phyloP scores from a whole-genome alignment of 495 filamentous ascomycete species.

The Cercophora scortea region DNA sequence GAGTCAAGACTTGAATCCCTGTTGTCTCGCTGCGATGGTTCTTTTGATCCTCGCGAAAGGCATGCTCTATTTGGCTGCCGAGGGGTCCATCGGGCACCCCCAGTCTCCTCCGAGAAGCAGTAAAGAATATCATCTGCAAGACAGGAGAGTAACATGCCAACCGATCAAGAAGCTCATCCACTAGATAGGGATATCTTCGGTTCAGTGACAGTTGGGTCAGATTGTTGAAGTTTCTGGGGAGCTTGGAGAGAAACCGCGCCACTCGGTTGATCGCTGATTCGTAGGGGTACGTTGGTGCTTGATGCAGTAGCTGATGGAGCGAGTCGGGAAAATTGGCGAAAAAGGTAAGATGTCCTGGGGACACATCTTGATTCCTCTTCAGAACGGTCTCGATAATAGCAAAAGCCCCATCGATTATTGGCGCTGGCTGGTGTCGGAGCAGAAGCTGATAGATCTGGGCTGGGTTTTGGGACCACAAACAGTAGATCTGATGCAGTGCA shows the following conservation, averaged over 20 bases:
- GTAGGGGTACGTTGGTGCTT: conserved; percentile 2
- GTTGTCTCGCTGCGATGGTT: neutral
- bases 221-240: conserved; percentile 18
- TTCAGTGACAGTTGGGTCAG: neutral
- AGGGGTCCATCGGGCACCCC: conserved; percentile 21
- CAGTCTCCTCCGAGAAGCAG: conserved; percentile 38
- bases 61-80: conserved; percentile 23
- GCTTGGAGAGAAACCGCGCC: conserved; percentile 24
- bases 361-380: conserved; percentile 31
- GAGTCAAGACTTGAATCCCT: neutral
- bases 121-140: conserved; percentile 53
- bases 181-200: conserved; percentile 47
- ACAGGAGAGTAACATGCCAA: conserved; percentile 48
- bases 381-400: conserved; percentile 27
- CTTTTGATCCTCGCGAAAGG: conserved; percentile 30
- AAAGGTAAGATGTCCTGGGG: conserved; percentile 35
- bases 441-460: neutral
- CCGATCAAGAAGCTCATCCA: conserved; percentile 46
- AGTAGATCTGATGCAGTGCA: conserved; percentile 61
- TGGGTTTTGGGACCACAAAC: conserved; percentile 34
- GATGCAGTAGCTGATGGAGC: conserved; percentile 9
- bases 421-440: neutral
- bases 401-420: conserved; percentile 28
- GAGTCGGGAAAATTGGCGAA: conserved; percentile 43
- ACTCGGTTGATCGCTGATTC: conserved; percentile 13